Conservation (phyloP, 257 asterid species). For the Linaria vulgaris region DNA sequence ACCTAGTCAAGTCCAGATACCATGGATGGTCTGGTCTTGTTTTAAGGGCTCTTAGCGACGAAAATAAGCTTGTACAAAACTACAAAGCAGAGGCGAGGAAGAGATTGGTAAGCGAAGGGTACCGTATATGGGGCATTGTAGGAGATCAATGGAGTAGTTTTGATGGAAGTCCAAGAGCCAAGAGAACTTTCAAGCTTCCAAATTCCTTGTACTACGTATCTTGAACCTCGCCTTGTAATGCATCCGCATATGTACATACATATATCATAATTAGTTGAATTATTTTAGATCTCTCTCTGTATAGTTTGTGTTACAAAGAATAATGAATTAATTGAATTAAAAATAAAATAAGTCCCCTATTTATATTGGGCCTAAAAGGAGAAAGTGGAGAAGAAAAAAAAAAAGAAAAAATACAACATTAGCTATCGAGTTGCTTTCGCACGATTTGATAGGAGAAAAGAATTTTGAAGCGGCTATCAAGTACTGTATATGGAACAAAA, state of each 20-base stretch:
- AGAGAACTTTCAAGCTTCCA: constrained; percentile 53
- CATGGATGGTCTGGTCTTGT: constrained; percentile 48
- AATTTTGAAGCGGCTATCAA: no score
- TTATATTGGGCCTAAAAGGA: no score
- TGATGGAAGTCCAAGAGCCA: constrained; percentile 41
- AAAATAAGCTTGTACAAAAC: constrained; percentile 25
- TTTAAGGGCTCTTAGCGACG: constrained; percentile 43
- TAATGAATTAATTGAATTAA: no score
- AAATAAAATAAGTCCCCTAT: no score
- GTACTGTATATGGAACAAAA: no score
- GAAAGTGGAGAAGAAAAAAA: no score
- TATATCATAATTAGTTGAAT: background rate
- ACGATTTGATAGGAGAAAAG: no score
- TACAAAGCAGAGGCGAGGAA: constrained; percentile 50
- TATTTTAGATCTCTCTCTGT: no score
- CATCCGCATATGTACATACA: constrained; percentile 6
- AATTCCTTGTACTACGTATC: constrained; percentile 52
- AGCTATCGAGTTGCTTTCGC: no score
- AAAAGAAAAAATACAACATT: no score
- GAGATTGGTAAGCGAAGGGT: constrained; percentile 43
- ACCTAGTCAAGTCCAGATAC: constrained; percentile 46
- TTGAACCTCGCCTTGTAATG: constrained; percentile 25
- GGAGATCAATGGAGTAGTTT: constrained; percentile 63
- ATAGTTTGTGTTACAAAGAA: no score
- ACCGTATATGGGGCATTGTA: constrained; percentile 40